Evolutionary conservation across 148 eudicot species (phyloP), one percentile per base, ranked within the genome.

Genomic region (Drosera capensis): DNA sequence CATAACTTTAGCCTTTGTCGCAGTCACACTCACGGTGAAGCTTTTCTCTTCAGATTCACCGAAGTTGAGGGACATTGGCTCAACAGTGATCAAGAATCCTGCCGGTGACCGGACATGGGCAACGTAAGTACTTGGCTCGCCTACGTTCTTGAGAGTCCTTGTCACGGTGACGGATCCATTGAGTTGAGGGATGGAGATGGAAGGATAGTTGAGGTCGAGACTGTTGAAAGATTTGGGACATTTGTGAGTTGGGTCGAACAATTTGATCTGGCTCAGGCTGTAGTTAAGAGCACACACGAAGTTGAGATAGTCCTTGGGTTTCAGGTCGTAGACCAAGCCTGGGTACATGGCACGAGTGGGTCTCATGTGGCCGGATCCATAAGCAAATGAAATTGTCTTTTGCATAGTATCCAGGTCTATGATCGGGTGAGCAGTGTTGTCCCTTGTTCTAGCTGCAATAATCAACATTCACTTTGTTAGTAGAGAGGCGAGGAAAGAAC

Each of bases 281-380:
- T 81, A 81, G 3, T 82, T 86, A 2, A 46, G 11, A 40, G 54
- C 69, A 31, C 92, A 81, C 2, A 81, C 67, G 73, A 81, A 77
- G 42, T 71, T 39, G 8, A 77, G 42, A 53, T 81, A 74, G 29
- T 81, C 78, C 4, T 14, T 40, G 11, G 24, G 20, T 17, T 25
- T 26, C 37, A 74, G 21, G 49, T 81, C 85, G 14, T 81, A 81
- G 25, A 81, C 72, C 44, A 81, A 55, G 0, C 92, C 92, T 0
- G 92, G 92, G 30, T 77, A 48, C 63, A 62, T 48, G 31, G 92
- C 85, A 0, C 46, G 68, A 54, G 59, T 73, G 2, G 85, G 85
- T 43, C 63, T 45, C 8, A 81, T 57, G 26, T 81, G 80, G 8
- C 92, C 92, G 15, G 81, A 66, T 0, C 92, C 92, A 36, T 67